Base-by-base conservation (phyloP, 2,329 filamentous ascomycete species). In the Verticillium alfalfae region DNA sequence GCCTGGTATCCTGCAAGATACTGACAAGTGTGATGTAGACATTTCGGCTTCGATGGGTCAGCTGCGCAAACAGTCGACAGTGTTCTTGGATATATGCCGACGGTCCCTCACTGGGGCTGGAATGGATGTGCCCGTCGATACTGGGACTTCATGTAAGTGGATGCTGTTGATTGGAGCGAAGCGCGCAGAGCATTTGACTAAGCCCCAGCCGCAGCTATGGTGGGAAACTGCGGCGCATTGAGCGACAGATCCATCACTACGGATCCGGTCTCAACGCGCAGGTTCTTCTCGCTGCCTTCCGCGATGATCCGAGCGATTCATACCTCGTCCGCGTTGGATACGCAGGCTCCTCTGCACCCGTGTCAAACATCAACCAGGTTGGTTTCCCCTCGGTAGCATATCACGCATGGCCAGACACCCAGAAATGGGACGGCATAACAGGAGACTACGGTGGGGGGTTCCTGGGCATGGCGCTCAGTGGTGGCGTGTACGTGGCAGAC, bases 81-180 rank as follows among this genome's bases (percentile, higher is more conserved):
- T 26, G 82, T 87, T 4, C 68, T 84, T 1, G 84, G 81, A 0
- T 87, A 81, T 64, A 84, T 80, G 75, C 84, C 84, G 0, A 83
- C 81, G 0, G 79, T 87, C 0, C 75, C 83, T 0, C 84, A 87
- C 64, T 87, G 85, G 85, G 85, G 82, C 2, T 87, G 81, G 81
- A 85, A 87, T 59, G 84, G 84, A 13, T 87, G 86, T 64, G 83
- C 84, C 0, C 77, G 85, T 1, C 72, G 84, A 6, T 87, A 86
- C 69, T 87, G 84, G 84, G 84, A 87, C 66, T 84, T 84, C 59
- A 70, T 81, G 71, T 83, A 74, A 68, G 79, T 41, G 1, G 13
- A 8, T 10, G 2, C 8, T 2, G 37, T 12, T 12, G 18, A 8
- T 13, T 7, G 8, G 13, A 37, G 3, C 36, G 10, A 22, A 18